A percentile compares a stretch with the other conserved stretches of the same genome.
Evolutionary conservation across 2,329 filamentous ascomycete genomes (phyloP).

Genomic region (Triangularia setosa): DNA sequence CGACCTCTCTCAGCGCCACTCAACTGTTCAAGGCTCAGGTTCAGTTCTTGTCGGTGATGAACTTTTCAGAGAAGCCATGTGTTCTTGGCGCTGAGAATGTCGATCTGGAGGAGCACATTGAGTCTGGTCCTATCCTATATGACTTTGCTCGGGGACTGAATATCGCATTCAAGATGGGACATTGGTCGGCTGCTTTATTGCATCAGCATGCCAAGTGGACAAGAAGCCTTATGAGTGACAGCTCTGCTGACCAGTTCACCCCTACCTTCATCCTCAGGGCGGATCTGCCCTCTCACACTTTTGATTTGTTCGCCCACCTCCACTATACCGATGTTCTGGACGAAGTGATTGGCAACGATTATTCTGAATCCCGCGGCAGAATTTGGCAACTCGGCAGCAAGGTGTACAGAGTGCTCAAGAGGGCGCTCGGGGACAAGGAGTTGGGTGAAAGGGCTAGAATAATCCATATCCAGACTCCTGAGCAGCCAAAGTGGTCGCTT

Average conservation of each 20-base stretch:
- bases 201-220: slow-evolving; percentile 72
- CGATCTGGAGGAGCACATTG: slow-evolving; percentile 39
- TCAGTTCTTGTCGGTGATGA: slow-evolving; percentile 75
- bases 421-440: slow-evolving; percentile 69
- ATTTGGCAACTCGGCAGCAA: slow-evolving; percentile 48
- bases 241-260: slow-evolving; percentile 74
- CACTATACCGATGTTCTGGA: slow-evolving; percentile 13
- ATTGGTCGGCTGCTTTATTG: slow-evolving; percentile 74
- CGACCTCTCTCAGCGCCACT: slow-evolving; percentile 78
- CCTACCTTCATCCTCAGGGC: slow-evolving; percentile 71
- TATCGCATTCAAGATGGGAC: slow-evolving; percentile 82
- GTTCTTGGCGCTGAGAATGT: slow-evolving; percentile 45
- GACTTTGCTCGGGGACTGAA: slow-evolving; percentile 74
- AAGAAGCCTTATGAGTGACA: slow-evolving; percentile 69
- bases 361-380: slow-evolving; percentile 38
- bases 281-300: slow-evolving; percentile 52
- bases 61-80: slow-evolving; percentile 66
- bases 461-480: slow-evolving; percentile 53
- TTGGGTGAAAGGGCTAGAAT: slow-evolving; percentile 72
- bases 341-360: slow-evolving; percentile 5
- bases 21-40: slow-evolving; percentile 92
- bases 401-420: slow-evolving; percentile 61
- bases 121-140: slow-evolving; percentile 66
- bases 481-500: slow-evolving; percentile 43
- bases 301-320: slow-evolving; percentile 45